Evolutionary conservation across 139 green algal genomes (phyloP), one percentile per base, ranked within the genome.

Genomic region (Chlorella sp.): DNA sequence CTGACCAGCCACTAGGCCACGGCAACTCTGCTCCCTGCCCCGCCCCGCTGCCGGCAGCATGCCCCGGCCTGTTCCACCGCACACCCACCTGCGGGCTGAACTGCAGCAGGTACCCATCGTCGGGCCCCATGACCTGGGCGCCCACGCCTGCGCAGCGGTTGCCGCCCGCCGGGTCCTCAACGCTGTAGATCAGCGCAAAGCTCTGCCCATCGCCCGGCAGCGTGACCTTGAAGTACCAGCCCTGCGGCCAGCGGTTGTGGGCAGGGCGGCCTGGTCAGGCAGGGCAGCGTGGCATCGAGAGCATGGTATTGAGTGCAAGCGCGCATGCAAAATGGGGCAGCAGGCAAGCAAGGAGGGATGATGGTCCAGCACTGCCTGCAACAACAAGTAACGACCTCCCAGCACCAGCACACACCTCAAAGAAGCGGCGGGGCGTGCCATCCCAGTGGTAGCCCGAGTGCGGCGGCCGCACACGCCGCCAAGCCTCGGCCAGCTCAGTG

Each of bases 171-270:
- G 96, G 97, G 88, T 99, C 93, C 80, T 99, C 96, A 1, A 98
- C 89, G 7, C 92, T 96, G 90, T 98, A 99, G 65, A 99, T 99
- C 38, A 98, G 90, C 0, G 97, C 97, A 88, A 99, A 99, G 88
- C 91, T 96, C 57, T 98, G 81, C 23, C 89, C 88, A n/a, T 89
- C 90, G 5, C 95, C 94, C 3, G 96, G 95, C 20, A 99, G 86
- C 6, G 92, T 94, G 2, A 99, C 91, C 83, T 94, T 82, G 39
- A 95, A 99, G 87, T 99, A 99, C 97, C 97, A 99, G 4, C 97
- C 97, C 84, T 99, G 84, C 99, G 98, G 88, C 99, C 93, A 80
- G 21, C 92, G 30, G 4, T 72, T 72, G 4, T 18, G 69, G 69
- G 51, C 15, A 21, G 9, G 51, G 12, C 16, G 69, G 36, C 16